Evolutionary conservation across 352 stramenopile species (phyloP).

Genomic region (Pythium graminicola): DNA sequence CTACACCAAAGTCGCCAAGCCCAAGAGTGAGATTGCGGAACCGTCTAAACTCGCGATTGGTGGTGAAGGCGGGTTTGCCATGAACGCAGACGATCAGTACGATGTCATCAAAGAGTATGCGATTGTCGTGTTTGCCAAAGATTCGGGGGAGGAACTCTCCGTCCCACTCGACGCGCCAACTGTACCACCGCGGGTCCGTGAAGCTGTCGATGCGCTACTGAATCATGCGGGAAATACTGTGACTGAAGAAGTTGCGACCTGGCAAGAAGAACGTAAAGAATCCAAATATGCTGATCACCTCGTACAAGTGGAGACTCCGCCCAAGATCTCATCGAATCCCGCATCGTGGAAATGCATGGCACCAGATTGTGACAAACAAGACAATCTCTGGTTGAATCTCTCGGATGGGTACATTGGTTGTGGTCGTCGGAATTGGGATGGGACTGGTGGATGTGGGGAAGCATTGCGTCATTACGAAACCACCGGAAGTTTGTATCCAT

Average conservation of each 20-base stretch:
- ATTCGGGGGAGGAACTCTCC: constrained; percentile 23
- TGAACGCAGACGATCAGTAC: constrained; percentile 55
- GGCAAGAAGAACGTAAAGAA: constrained; percentile 73
- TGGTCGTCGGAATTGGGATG: constrained; percentile 93
- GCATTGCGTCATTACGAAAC: constrained; percentile 95
- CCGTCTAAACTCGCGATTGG: constrained; percentile 95
- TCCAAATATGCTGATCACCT: constrained; percentile 77
- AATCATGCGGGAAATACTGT: constrained; percentile 74
- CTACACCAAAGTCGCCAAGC: constrained; percentile 30
- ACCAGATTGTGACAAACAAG: constrained; percentile 90
- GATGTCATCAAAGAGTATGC: constrained; percentile 72
- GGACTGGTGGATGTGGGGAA: constrained; percentile 93
- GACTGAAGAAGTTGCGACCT: constrained; percentile 68
- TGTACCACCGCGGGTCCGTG: constrained; percentile 43
- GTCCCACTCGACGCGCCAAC: constrained; percentile 27
- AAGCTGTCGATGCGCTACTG: constrained; percentile 56
- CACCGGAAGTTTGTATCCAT: constrained; percentile 90
- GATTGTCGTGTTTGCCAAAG: constrained; percentile 58
- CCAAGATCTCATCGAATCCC: constrained; percentile 66
- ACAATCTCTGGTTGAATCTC: constrained; percentile 99
- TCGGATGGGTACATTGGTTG: constrained; percentile 86
- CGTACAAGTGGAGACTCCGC: constrained; percentile 48
- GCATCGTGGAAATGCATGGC: constrained; percentile 84
- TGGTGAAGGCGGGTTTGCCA: constrained; percentile 91
- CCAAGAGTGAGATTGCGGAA: background rate